A percentile compares a stretch with the other conserved stretches of the same genome.
Conservation (phyloP, 768 basidiomycete species). For the Rhodocollybia butyracea region DNA sequence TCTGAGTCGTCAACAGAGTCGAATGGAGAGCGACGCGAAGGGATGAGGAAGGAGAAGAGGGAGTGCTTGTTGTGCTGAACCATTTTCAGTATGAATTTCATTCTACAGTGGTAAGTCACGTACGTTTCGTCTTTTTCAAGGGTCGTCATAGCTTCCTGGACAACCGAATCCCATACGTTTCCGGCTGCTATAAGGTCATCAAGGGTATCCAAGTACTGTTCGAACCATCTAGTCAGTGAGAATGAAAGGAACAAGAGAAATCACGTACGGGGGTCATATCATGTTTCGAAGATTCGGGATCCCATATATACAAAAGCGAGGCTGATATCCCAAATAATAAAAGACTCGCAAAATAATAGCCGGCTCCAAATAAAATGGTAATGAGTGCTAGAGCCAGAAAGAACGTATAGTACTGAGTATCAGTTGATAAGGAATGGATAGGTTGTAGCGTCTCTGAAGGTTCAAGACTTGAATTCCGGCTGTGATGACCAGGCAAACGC, state of each 20-base stretch:
- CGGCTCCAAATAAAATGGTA: slow-evolving; percentile 38
- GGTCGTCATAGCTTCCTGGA: slow-evolving; percentile 63
- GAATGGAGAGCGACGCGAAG: slow-evolving; percentile 72
- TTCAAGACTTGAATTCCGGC: slow-evolving; percentile 40
- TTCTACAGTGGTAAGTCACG: slow-evolving; percentile 5
- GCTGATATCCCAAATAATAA: slow-evolving; percentile 34
- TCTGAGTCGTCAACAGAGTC: slow-evolving; percentile 71
- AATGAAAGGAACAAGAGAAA: background rate
- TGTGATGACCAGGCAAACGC: slow-evolving; percentile 49
- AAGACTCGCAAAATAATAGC: slow-evolving; percentile 39
- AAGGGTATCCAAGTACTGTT: slow-evolving; percentile 61
- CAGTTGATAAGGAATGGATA: slow-evolving; percentile 24
- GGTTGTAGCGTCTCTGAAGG: slow-evolving; percentile 16
- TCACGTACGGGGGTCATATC: slow-evolving; percentile 55
- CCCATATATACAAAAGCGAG: slow-evolving; percentile 34
- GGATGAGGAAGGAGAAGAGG: slow-evolving; percentile 49
- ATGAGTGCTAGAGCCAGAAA: slow-evolving; percentile 36
- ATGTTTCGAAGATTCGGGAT: slow-evolving; percentile 25
- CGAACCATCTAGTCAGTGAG: slow-evolving; percentile 9
- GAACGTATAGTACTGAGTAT: slow-evolving; percentile 37
- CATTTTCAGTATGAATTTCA: slow-evolving; percentile 17
- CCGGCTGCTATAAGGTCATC: slow-evolving; percentile 67
- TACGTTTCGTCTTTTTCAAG: slow-evolving; percentile 70
- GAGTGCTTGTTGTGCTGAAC: slow-evolving; percentile 33
- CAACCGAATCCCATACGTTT: slow-evolving; percentile 68